Evolutionary conservation across 2,329 filamentous ascomycete species (phyloP).

Genomic region (Phaeosphaeria sp.): DNA sequence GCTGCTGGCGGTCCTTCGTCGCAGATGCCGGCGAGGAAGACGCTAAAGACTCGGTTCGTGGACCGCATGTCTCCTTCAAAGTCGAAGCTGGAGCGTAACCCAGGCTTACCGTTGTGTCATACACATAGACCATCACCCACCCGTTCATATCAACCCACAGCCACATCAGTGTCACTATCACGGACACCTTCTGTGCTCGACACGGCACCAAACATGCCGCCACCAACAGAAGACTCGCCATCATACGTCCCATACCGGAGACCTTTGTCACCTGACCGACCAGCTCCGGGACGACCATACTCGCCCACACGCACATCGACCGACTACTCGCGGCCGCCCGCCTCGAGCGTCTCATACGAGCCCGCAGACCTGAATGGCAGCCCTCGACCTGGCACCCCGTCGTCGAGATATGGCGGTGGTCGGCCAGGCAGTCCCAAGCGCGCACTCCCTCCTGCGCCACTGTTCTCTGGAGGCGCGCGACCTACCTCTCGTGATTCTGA

Average conservation of each 20-base stretch:
- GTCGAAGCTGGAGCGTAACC: constrained; percentile 28
- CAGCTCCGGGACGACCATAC: constrained; percentile 48
- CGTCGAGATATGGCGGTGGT: constrained; percentile 80
- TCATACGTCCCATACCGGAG: constrained; percentile 67
- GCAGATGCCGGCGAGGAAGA: constrained; percentile 34
- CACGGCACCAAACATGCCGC: constrained; percentile 57
- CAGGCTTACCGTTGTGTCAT: constrained; percentile 47
- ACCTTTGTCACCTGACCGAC: constrained; percentile 58
- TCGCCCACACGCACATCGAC: constrained; percentile 60
- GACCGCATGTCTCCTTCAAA: constrained; percentile 28
- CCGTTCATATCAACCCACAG: constrained; percentile 59
- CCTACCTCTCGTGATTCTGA: constrained; percentile 54
- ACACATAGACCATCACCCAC: constrained; percentile 51
- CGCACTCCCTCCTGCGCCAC: constrained; percentile 85
- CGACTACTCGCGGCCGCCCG: constrained; percentile 75
- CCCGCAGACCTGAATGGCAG: constrained; percentile 87
- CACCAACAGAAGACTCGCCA: constrained; percentile 67
- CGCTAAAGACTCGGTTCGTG: constrained; percentile 30
- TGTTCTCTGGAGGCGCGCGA: constrained; percentile 69
- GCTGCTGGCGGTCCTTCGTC: constrained; percentile 9
- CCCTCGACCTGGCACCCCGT: constrained; percentile 88
- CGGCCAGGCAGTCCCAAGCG: constrained; percentile 83
- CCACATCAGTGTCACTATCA: constrained; percentile 53
- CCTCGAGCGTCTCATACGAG: constrained; percentile 78
- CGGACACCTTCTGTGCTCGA: constrained; percentile 60